phyloP scores from a whole-genome alignment of 169 alveolate genomes.

The Cryptosporidium sp. region DNA sequence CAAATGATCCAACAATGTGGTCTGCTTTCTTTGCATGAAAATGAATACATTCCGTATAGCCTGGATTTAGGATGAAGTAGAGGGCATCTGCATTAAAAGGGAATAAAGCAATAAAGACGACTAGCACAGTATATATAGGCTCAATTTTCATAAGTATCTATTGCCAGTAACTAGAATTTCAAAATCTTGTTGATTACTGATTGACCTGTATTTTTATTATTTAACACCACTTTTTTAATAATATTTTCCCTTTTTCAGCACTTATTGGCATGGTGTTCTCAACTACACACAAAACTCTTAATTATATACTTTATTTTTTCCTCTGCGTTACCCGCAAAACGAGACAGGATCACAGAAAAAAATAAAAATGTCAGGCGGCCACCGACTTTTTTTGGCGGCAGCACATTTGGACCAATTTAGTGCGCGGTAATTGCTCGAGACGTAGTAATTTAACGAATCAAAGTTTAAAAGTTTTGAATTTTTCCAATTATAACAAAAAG shows the following conservation, averaged over 20 bases:
- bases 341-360: constrained; percentile 32
- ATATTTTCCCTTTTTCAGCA: background rate
- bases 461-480: constrained; percentile 2
- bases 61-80: constrained; percentile 33
- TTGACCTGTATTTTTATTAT: background rate
- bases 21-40: constrained; percentile 22
- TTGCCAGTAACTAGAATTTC: background rate
- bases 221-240: background rate
- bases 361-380: background rate
- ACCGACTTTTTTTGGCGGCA: background rate
- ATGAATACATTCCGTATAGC: constrained; percentile 45
- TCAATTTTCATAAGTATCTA: background rate
- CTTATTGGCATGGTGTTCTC: constrained; percentile 5
- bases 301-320: background rate
- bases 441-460: constrained; percentile 53
- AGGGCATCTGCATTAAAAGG: constrained; percentile 32
- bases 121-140: background rate
- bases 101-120: background rate
- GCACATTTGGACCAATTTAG: background rate
- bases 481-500: constrained; percentile 12
- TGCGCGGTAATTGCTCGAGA: constrained; percentile 41
- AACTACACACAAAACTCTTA: background rate
- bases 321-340: constrained; percentile 23
- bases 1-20: constrained; percentile 56
- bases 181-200: background rate